Evolutionary conservation across 1,284 basidiomycete genomes (phyloP).

Genomic region (Salmacisia buchloeana): DNA sequence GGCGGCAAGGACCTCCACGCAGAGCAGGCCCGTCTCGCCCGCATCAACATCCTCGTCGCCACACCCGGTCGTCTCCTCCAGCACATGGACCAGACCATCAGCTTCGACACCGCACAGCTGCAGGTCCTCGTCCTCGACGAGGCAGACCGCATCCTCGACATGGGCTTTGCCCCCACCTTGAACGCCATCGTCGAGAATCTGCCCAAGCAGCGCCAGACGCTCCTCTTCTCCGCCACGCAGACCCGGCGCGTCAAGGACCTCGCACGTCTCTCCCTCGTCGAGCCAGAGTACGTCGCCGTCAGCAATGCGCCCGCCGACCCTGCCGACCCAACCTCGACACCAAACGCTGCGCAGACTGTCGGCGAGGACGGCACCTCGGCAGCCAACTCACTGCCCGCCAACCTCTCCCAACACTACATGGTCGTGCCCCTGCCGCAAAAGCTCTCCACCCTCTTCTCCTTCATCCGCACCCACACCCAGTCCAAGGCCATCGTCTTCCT

Average conservation of each 20-base stretch:
- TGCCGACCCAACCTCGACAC: constrained; percentile 53
- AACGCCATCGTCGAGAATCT: constrained; percentile 85
- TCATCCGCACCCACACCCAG: constrained; percentile 89
- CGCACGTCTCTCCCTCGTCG: constrained; percentile 78
- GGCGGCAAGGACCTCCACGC: constrained; percentile 94
- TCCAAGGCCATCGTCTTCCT: constrained; percentile 90
- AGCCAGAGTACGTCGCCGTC: constrained; percentile 69
- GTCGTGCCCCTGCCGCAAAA: constrained; percentile 79
- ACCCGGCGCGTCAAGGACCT: constrained; percentile 83
- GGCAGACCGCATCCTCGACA: constrained; percentile 91
- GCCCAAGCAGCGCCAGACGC: constrained; percentile 62
- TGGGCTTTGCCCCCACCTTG: constrained; percentile 86
- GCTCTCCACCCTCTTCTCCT: constrained; percentile 85
- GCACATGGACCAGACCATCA: constrained; percentile 96
- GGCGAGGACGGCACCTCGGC: neutral
- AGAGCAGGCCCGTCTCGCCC: constrained; percentile 68
- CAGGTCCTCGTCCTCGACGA: constrained; percentile 95
- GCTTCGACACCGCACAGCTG: constrained; percentile 83
- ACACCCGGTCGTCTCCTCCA: constrained; percentile 91
- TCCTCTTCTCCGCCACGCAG: constrained; percentile 95
- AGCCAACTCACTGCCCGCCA: constrained; percentile 54
- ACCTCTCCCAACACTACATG: constrained; percentile 85
- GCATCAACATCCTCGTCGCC: constrained; percentile 96
- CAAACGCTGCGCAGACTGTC: constrained; percentile 7
- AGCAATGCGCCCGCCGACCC: constrained; percentile 43